phyloP scores from a whole-genome alignment of 2,329 filamentous ascomycete species.

The Ophiostoma quercus region DNA sequence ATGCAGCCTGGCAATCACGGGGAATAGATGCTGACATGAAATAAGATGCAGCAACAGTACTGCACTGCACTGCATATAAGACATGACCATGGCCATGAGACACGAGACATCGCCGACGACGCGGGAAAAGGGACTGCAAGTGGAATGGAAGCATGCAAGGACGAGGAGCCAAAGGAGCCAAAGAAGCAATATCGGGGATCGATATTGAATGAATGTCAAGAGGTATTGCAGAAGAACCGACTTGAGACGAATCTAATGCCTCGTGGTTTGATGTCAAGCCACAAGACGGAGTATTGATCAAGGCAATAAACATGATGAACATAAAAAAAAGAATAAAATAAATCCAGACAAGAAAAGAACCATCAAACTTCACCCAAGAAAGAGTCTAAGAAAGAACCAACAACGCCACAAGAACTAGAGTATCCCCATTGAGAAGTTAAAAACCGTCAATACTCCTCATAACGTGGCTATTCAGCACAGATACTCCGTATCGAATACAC shows the following conservation, averaged over 20 bases:
- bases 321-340: not conserved
- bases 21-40: not conserved
- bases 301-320: not conserved
- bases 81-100: too few relatives aligned
- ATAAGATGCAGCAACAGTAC: not conserved
- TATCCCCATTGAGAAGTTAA: not conserved
- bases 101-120: constrained; percentile 8
- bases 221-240: not conserved
- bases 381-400: not conserved
- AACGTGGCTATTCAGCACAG: not conserved
- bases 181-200: not conserved
- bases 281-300: not conserved
- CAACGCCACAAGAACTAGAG: not conserved
- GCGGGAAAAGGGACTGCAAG: constrained; percentile 8
- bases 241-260: not conserved
- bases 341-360: too few relatives aligned
- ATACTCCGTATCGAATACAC: not conserved
- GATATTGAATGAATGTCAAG: not conserved
- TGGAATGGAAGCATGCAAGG: constrained; percentile 3
- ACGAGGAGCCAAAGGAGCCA: not conserved
- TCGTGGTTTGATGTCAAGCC: not conserved
- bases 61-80: not conserved
- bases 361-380: too few relatives aligned
- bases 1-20: not conserved
- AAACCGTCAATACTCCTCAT: not conserved